Base-by-base conservation (phyloP, 352 stramenopile genomes). In the Phytophthora uliginosa region DNA sequence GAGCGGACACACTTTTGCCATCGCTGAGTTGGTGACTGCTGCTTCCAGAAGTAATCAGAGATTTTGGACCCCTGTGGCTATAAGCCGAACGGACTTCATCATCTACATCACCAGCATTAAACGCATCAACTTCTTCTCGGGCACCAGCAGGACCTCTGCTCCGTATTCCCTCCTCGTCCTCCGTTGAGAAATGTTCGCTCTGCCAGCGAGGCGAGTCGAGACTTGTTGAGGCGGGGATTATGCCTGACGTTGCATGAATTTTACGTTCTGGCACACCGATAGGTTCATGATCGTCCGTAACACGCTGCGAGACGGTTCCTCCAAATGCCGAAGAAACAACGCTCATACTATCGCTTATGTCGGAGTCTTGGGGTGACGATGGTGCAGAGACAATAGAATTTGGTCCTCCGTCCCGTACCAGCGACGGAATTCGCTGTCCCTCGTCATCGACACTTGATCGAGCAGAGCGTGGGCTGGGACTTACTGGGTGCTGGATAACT, bases 281-380 rank as follows among this genome's bases (percentile, higher is more conserved):
- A 28, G 26, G 34, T 15, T 61, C 60, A 24, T 63, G 66, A 10
- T 69, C 62, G 7, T 73, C 72, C 20, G 59, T 13, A 31, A 65
- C 18, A 3, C 69, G 62, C 22, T 66, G 63, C 13, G 68, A 65
- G 22, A 61, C 22, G 1, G 51, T 55, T 20, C 59, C 73, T 26
- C 68, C 69, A 62, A 76, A 69, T 2, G 36, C 59, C 26, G 72
- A 69, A 50, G 72, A 78, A 38, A 66, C 48, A 15, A 70, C 45
- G 53, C 66, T 78, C 50, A 73, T 63, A 31, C 12, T 71, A 12
- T 79, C 73, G 24, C 68, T 77, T 0, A 69, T 54, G 13, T 77
- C 68, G 2, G 73, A 77, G 31, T 71, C 50, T 18, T 73, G 59
- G 17, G 63, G 69, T 42, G 69, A 77, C 31, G 63, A 71, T 1